phyloP scores from a whole-genome alignment of 106 monocot genomes.

The Vanilla planifolia region DNA sequence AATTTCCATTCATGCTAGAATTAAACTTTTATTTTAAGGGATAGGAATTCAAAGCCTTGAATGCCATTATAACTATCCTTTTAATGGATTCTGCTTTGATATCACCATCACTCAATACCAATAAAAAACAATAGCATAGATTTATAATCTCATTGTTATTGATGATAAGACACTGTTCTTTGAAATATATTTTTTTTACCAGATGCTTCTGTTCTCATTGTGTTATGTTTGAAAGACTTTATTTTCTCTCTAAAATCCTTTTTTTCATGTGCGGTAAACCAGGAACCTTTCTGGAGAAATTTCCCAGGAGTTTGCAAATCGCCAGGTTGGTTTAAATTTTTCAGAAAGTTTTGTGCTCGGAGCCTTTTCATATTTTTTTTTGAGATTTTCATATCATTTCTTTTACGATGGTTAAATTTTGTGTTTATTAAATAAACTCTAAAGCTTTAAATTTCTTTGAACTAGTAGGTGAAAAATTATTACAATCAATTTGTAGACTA shows the following conservation, averaged over 20 bases:
- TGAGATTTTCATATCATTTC: not conserved
- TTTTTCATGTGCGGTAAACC: slow-evolving; percentile 3
- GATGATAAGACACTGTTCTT: slow-evolving; percentile 1
- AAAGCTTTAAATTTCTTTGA: not conserved
- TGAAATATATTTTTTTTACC: not conserved
- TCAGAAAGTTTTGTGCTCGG: not conserved
- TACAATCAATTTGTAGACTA: too few relatives aligned
- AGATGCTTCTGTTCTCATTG: not conserved
- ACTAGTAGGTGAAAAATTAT: too few relatives aligned
- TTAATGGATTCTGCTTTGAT: too few relatives aligned
- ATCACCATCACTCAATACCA: too few relatives aligned
- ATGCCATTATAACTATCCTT: too few relatives aligned
- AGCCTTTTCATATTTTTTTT: not conserved
- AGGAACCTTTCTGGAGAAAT: slow-evolving; percentile 99
- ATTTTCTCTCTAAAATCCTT: not conserved
- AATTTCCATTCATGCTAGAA: too few relatives aligned
- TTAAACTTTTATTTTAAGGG: too few relatives aligned
- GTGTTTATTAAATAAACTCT: not conserved
- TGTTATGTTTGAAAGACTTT: slow-evolving; percentile 2
- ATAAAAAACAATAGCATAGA: too few relatives aligned
- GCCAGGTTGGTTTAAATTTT: slow-evolving; percentile 48
- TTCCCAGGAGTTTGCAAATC: slow-evolving; percentile 78
- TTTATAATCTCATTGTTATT: not conserved
- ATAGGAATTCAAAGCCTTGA: too few relatives aligned
- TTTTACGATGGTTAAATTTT: not conserved